Base-by-base conservation (phyloP, 1,284 basidiomycete genomes). In the Vanrija humicola region DNA sequence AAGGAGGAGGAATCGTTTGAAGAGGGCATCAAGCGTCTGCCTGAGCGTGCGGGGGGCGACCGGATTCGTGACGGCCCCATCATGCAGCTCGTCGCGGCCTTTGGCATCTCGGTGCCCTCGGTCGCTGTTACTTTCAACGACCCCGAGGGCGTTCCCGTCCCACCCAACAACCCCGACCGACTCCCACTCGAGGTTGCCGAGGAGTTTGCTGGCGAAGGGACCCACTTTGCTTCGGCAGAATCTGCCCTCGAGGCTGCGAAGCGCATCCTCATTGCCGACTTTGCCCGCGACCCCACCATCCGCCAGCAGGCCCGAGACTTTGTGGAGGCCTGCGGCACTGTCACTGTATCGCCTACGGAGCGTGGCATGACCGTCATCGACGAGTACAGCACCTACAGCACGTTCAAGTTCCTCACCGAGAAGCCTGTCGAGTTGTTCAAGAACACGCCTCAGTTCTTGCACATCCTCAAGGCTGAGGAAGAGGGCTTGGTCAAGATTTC, bases 341-440 rank as follows among this genome's bases (percentile, higher is more conserved):
- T 98, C 34, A 87, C 87, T 26, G 86, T 95, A 15, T 81, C 83
- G 44, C 93, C 95, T 0, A 98, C 96, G 0, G 94, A 97, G 50
- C 85, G 87, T 52, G 96, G 96, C n/a, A 80, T 89, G 62, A 80
- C 80, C 25, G 91, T 94, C 72, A 97, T 98, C 50, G 89, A 94
- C 67, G 86, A 93, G 63, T 84, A 87, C 64, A 89, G 97, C 74
- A 84, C 86, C 0, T 96, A 89, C 77, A 92, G 86, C 91, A 86
- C 86, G 65, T 98, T 98, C 84, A 98, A 98, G 80, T 98, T 97
- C 78, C 81, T 98, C 40, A 79, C 83, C 42, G 82, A 87, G 64
- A 98, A 98, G 73, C 87, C 85, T 10, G 82, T 91, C 29, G 73
- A 74, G n/a, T 82, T 84, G 7, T 86, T 97, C 82, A 69, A 85